A percentile compares a stretch with the other conserved stretches of the same genome.
Evolutionary conservation across 495 filamentous ascomycete species (phyloP).

Genomic region (Monascus purpureus): DNA sequence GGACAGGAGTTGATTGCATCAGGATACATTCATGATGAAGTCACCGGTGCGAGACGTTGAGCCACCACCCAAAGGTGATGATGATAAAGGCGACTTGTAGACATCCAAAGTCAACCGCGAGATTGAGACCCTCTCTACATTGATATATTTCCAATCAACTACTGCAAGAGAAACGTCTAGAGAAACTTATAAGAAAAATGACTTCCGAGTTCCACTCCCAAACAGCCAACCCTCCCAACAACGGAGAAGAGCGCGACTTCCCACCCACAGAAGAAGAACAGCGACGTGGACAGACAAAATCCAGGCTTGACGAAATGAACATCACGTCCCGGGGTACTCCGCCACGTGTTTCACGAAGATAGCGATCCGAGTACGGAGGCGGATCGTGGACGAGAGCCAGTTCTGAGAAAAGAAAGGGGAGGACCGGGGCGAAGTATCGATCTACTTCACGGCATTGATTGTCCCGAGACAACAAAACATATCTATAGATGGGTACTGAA

Average conservation of each 20-base stretch:
- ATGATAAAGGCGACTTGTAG: no score
- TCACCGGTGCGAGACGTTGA: slow-evolving; percentile 1
- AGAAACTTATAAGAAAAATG: no score
- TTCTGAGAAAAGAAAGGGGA: slow-evolving; percentile 3
- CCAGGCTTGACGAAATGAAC: slow-evolving; percentile 1
- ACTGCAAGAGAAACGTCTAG: no score
- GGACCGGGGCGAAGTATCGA: slow-evolving; percentile 12
- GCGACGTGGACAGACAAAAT: slow-evolving; percentile 3
- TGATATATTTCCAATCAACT: no score
- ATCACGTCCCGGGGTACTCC: slow-evolving; percentile 10
- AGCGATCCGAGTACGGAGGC: slow-evolving; percentile 9
- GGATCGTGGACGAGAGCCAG: slow-evolving; percentile 7
- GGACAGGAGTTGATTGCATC: slow-evolving; percentile 1
- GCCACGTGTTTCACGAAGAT: slow-evolving; percentile 8
- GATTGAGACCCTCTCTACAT: no score
- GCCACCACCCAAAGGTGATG: background rate
- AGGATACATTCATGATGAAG: slow-evolving; percentile 1
- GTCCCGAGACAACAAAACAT: no score
- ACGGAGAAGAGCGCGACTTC: slow-evolving; percentile 1
- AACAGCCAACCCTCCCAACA: slow-evolving; percentile 5
- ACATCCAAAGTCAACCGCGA: no score
- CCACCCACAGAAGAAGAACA: slow-evolving; percentile 2
- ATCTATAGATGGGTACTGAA: no score
- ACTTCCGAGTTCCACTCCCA: background rate
- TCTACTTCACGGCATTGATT: slow-evolving; percentile 14